A percentile compares a stretch with the other conserved stretches of the same genome.
phyloP scores from a whole-genome alignment of 2,329 filamentous ascomycete species.

The Colletotrichum limetticola region DNA sequence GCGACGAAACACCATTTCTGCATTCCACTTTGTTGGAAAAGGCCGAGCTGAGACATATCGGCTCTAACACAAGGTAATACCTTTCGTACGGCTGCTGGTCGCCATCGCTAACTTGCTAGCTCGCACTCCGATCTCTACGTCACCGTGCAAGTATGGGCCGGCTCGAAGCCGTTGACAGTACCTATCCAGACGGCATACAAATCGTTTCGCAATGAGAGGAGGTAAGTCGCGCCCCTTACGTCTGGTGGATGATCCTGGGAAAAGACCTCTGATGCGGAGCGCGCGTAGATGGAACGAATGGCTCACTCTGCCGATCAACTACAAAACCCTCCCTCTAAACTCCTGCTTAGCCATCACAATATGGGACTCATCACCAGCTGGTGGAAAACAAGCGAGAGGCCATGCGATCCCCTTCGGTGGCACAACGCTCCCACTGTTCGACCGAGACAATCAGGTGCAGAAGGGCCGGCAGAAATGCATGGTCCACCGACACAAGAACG shows the following conservation, averaged over 20 bases:
- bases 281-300: constrained; percentile 88
- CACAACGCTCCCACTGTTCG: constrained; percentile 92
- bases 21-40: constrained; percentile 79
- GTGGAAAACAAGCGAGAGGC: constrained; percentile 73
- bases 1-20: constrained; percentile 53
- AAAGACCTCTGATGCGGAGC: constrained; percentile 19
- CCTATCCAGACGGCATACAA: constrained; percentile 94
- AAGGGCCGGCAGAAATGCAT: constrained; percentile 94
- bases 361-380: constrained; percentile 91
- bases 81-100: constrained; percentile 4
- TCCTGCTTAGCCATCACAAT: constrained; percentile 91
- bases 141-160: constrained; percentile 93
- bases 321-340: constrained; percentile 83
- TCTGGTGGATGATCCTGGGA: background rate
- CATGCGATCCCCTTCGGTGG: constrained; percentile 94
- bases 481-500: constrained; percentile 82
- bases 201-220: constrained; percentile 80
- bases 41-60: constrained; percentile 85
- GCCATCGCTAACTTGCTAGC: constrained; percentile 55
- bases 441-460: constrained; percentile 88
- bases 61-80: constrained; percentile 79
- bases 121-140: constrained; percentile 90
- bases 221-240: constrained; percentile 47
- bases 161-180: constrained; percentile 93
- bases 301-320: constrained; percentile 87